These are phyloP conservation scores for Fusarium oxysporum DNA, from an alignment of 2,329 filamentous ascomycete species.

Conservation along the genomic window DNA sequence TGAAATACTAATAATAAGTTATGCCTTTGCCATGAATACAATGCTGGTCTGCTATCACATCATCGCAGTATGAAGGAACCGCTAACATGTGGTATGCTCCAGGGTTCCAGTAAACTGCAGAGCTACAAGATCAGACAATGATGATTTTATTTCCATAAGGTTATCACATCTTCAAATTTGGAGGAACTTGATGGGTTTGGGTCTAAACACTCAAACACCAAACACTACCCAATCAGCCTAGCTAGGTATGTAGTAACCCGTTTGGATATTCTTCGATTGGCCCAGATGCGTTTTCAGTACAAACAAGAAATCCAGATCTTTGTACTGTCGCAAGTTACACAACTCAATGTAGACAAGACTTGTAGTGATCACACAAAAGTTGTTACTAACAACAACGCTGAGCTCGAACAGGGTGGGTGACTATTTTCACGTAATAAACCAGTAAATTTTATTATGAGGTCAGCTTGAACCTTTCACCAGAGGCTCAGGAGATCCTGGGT, in stretches of 20 bases:
- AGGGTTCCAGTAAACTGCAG: neutral
- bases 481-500: constrained; percentile 58
- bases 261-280: neutral
- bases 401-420: neutral
- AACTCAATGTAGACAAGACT: neutral
- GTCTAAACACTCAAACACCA: neutral
- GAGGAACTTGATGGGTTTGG: neutral
- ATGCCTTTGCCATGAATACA: neutral
- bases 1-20: neutral
- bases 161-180: neutral
- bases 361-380: too few relatives aligned
- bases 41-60: neutral
- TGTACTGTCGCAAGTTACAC: neutral
- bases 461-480: constrained; percentile 49
- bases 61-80: too few relatives aligned
- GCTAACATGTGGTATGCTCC: neutral
- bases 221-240: neutral
- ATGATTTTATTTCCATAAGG: neutral
- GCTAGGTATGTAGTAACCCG: neutral
- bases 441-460: neutral
- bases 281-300: neutral
- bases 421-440: neutral
- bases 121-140: neutral
- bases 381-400: neutral
- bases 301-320: neutral